Percentiles rank a stretch among this genome's conserved stretches.
phyloP scores from a whole-genome alignment of 2,329 filamentous ascomycete genomes.

The Cladosporium velox region DNA sequence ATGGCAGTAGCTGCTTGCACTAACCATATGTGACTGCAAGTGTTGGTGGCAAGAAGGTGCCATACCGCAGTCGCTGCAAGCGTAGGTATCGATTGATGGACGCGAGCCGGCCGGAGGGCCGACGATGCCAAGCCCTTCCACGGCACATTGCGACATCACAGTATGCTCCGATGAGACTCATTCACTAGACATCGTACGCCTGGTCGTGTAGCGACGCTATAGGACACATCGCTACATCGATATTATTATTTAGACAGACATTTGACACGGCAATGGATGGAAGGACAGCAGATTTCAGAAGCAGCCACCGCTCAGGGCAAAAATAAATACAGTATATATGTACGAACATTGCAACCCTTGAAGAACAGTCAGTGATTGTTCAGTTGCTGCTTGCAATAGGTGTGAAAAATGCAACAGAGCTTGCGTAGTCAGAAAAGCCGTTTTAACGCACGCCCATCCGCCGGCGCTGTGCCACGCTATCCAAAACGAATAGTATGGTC shows the following conservation, averaged over 20 bases:
- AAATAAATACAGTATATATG: background rate
- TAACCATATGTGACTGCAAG: background rate
- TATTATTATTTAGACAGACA: background rate
- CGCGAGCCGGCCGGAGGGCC: background rate
- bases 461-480: slow-evolving; percentile 38
- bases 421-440: slow-evolving; percentile 34
- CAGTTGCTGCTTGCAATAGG: background rate
- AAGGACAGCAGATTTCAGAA: background rate
- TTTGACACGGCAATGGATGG: background rate
- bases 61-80: background rate
- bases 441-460: slow-evolving; percentile 41
- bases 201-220: background rate
- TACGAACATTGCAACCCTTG: slow-evolving; percentile 4
- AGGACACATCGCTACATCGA: background rate
- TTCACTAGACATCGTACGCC: background rate
- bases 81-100: background rate
- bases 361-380: slow-evolving; percentile 16
- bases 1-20: background rate
- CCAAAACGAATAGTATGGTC: slow-evolving; percentile 39
- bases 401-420: slow-evolving; percentile 3
- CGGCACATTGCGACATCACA: background rate
- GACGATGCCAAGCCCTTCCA: background rate
- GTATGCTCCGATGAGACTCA: background rate
- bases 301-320: background rate
- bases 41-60: background rate